phyloP scores from a whole-genome alignment of 148 eudicot species.

The Rhododendron williamsianum region DNA sequence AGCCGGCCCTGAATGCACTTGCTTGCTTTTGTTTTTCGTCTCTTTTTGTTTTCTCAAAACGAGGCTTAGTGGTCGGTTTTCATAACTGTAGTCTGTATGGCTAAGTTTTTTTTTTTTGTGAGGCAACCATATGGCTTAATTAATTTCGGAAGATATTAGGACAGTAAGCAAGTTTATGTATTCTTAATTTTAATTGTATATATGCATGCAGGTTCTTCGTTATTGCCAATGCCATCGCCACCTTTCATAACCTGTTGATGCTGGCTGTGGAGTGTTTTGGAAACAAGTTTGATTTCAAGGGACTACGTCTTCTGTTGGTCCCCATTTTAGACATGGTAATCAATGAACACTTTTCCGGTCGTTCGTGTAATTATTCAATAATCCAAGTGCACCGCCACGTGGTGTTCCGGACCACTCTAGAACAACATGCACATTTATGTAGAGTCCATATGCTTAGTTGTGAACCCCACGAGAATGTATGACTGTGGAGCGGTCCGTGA shows the following conservation, averaged over 20 bases:
- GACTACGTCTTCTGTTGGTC: slow-evolving; percentile 32
- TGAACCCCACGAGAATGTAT: background rate
- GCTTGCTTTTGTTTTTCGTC: no score
- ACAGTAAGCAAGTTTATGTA: background rate
- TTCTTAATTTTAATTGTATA: background rate
- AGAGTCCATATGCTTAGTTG: background rate
- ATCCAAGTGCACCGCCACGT: background rate
- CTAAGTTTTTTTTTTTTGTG: no score
- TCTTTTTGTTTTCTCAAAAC: no score
- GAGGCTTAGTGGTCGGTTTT: no score
- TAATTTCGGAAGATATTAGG: background rate
- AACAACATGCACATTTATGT: no score
- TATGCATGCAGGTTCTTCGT: slow-evolving; percentile 63
- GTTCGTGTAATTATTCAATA: background rate
- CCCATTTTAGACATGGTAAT: slow-evolving; percentile 71
- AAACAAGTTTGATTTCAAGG: slow-evolving; percentile 41
- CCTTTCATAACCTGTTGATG: slow-evolving; percentile 56
- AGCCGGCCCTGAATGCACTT: no score
- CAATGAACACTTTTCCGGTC: background rate
- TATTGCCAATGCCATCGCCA: slow-evolving; percentile 56
- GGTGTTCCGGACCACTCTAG: no score
- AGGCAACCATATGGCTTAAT: no score
- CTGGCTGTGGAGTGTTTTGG: slow-evolving; percentile 28
- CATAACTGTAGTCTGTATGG: no score
- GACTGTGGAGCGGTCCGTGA: background rate